These are phyloP conservation scores for Kwoniella heveanensis DNA, from an alignment of 768 basidiomycete species.

Conservation along the genomic window DNA sequence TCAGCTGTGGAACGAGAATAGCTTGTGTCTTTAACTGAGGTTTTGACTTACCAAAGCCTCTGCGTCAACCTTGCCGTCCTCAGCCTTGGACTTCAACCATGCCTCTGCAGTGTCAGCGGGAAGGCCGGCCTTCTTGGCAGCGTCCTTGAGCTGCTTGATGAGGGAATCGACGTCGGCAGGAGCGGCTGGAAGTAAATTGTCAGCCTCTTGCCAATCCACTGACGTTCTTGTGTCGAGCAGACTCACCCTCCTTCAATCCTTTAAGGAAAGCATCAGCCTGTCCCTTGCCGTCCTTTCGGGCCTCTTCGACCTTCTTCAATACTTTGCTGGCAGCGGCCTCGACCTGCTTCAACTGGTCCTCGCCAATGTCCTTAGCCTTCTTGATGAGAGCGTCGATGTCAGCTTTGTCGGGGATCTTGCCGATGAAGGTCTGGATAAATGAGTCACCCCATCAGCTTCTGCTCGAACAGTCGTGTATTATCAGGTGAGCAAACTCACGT, in stretches of 20 bases:
- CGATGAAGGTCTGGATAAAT: conserved; percentile 35
- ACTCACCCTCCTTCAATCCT: conserved; percentile 51
- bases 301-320: conserved; percentile 45
- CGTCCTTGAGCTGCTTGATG: conserved; percentile 51
- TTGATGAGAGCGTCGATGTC: conserved; percentile 44
- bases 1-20: background rate
- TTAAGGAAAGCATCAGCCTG: conserved; percentile 48
- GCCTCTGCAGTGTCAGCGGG: conserved; percentile 50
- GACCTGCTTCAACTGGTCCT: conserved; percentile 49
- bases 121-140: conserved; percentile 53
- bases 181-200: conserved; percentile 28
- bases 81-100: conserved; percentile 48
- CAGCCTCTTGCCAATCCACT: too few species aligned
- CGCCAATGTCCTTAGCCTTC: conserved; percentile 50
- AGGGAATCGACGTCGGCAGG: conserved; percentile 53
- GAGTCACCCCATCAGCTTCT: too few species aligned
- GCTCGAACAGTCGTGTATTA: too few species aligned
- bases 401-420: conserved; percentile 40
- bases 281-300: conserved; percentile 53
- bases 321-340: conserved; percentile 51
- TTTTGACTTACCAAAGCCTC: conserved; percentile 37
- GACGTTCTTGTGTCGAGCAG: background rate
- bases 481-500: conserved; percentile 35
- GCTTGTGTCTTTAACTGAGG: background rate
- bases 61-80: conserved; percentile 51